Base-by-base conservation (phyloP, 768 basidiomycete species). In the Cystobasidium onofrii region DNA sequence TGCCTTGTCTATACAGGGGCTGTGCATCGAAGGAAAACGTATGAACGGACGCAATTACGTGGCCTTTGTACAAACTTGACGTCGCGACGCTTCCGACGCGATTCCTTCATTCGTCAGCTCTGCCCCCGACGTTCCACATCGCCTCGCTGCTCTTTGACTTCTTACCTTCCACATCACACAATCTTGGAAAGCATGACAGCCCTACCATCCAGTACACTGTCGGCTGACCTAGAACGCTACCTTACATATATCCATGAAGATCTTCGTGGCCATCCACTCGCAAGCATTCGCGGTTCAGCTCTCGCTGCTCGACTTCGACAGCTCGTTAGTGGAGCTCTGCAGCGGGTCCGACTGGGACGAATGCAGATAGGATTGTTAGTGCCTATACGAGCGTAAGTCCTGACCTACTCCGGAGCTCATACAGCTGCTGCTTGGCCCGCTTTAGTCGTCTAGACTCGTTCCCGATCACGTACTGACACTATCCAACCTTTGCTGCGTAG, bases 381-480 rank as follows among this genome's bases (percentile, higher is more conserved):
- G 27, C 57, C 57, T 20, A 29, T 60, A 60, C 57, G 57, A 60
- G 33, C 57, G 57, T 60, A 27, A 60, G 57, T 60, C 33, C 20
- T 25, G 4, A 7, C 27, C 23, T 13, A 6, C 23, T 12, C 57
- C 31, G 17, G 57, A 60, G 27, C 12, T 29, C 20, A 27, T 27
- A 34, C 57, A n/a, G n/a, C n/a, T n/a, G n/a, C n/a, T n/a, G n/a
- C n/a, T n/a, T n/a, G n/a, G n/a, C n/a, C n/a, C n/a, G n/a, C n/a
- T n/a, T n/a, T n/a, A n/a, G n/a, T n/a, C n/a, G n/a, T n/a, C n/a
- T n/a, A n/a, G 4, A 7, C 27, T 29, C 29, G 6, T 29, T 12
- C 57, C 31, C 57, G 57, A 60, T 60, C 12, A 60, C 20, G 57
- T 27, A 34, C 57, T 60, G 57, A 60, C 15, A 27, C 27, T 15